Evolutionary conservation across 495 filamentous ascomycete species (phyloP).

Genomic region (Aspergillus sclerotiicarbonarius): DNA sequence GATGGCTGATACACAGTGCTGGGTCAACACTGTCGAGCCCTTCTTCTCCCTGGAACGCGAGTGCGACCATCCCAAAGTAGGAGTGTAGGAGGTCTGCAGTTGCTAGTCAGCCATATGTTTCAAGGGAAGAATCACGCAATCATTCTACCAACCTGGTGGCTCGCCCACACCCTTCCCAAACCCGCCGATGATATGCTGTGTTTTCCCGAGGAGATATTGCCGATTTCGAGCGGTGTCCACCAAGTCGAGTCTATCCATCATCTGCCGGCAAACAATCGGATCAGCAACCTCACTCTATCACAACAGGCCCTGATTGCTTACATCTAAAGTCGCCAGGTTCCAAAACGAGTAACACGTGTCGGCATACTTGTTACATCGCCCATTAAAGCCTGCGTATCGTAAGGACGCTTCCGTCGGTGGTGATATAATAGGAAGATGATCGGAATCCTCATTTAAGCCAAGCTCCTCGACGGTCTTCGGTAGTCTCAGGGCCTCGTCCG

Average conservation of each 20-base stretch:
- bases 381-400: conserved; percentile 73
- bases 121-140: not conserved
- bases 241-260: conserved; percentile 61
- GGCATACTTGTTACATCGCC: conserved; percentile 79
- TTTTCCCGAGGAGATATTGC: conserved; percentile 78
- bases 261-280: conserved; percentile 36
- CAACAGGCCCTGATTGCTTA: conserved; percentile 28
- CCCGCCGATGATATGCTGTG: conserved; percentile 88
- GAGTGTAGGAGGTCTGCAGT: conserved; percentile 79
- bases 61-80: conserved; percentile 78
- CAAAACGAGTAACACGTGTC: conserved; percentile 97
- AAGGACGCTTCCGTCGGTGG: conserved; percentile 32
- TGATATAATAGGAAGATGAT: conserved; percentile 35
- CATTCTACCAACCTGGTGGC: conserved; percentile 56
- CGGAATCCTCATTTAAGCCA: conserved; percentile 27
- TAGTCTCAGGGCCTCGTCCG: conserved; percentile 11
- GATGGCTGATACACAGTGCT: conserved; percentile 61
- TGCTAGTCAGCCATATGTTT: conserved; percentile 6
- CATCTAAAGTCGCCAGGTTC: conserved; percentile 68
- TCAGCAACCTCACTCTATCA: not conserved
- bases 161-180: conserved; percentile 82
- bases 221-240: conserved; percentile 60
- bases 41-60: conserved; percentile 65
- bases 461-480: conserved; percentile 12
- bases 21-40: conserved; percentile 64